These are phyloP conservation scores for Russula brevipes DNA, from an alignment of 768 basidiomycete species.

Conservation along the genomic window DNA sequence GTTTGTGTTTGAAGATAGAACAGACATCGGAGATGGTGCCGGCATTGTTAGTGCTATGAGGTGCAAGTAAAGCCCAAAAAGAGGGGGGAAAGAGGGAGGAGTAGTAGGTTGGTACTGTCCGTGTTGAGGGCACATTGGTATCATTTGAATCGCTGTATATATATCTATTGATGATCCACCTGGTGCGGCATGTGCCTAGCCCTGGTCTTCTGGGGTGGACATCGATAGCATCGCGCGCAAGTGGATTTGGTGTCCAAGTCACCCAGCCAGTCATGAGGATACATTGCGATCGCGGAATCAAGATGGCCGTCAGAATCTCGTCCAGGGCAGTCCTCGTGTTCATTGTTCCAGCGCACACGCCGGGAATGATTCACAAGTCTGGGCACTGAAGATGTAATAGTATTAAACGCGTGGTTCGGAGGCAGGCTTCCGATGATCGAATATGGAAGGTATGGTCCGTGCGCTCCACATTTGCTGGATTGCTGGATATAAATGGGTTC, in stretches of 20 bases:
- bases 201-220: conserved; percentile 3
- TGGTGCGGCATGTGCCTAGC: neutral
- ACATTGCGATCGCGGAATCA: neutral
- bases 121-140: neutral
- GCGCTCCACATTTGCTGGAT: neutral
- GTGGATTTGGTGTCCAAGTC: neutral
- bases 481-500: neutral
- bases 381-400: neutral
- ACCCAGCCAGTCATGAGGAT: neutral
- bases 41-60: neutral
- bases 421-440: neutral
- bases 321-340: conserved; percentile 7
- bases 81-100: neutral
- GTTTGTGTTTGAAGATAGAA: neutral
- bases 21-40: neutral
- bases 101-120: neutral
- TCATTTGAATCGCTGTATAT: conserved; percentile 15
- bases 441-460: conserved; percentile 13
- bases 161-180: neutral
- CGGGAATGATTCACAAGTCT: neutral
- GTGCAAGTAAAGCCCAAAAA: neutral
- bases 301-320: neutral
- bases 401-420: neutral
- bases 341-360: conserved; percentile 1
- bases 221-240: neutral